Conservation (phyloP, 352 stramenopile genomes). For the Stephanocyclus meneghinianus region DNA sequence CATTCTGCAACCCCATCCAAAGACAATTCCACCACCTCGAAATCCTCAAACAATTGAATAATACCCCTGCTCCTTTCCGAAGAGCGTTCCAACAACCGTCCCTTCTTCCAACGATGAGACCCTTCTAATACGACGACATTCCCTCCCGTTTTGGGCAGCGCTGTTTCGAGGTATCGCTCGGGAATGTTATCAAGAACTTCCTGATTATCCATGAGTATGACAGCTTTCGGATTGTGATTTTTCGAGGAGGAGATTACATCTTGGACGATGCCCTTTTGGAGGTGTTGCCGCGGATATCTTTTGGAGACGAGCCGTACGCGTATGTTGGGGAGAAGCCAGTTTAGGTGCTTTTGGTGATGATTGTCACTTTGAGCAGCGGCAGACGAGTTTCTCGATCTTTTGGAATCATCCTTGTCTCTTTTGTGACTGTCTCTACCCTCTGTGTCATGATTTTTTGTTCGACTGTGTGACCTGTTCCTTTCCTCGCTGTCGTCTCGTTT, state of each 20-base stretch:
- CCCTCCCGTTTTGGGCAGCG: constrained; percentile 75
- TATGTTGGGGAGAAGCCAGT: constrained; percentile 80
- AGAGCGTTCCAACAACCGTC: constrained; percentile 71
- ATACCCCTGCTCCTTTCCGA: constrained; percentile 52
- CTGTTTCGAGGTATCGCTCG: constrained; percentile 81
- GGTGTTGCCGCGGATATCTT: constrained; percentile 59
- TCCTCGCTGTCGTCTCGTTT: constrained; percentile 17
- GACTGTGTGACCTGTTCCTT: constrained; percentile 10
- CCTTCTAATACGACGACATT: constrained; percentile 71
- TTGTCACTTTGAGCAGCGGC: neutral
- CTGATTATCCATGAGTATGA: constrained; percentile 69
- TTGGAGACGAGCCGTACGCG: constrained; percentile 75
- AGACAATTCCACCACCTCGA: constrained; percentile 69
- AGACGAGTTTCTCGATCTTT: constrained; percentile 28
- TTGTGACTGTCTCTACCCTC: constrained; percentile 3
- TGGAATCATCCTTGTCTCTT: constrained; percentile 6
- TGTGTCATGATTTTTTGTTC: neutral
- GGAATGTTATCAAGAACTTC: constrained; percentile 68
- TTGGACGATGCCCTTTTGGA: constrained; percentile 78
- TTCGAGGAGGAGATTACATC: constrained; percentile 55
- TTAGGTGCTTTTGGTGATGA: constrained; percentile 25
- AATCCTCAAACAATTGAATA: constrained; percentile 81
- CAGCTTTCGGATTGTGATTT: constrained; percentile 44
- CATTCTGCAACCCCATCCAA: constrained; percentile 83
- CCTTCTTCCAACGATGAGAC: constrained; percentile 60